phyloP scores from a whole-genome alignment of 1,284 basidiomycete genomes.

The Sanghuangporus weigelae region DNA sequence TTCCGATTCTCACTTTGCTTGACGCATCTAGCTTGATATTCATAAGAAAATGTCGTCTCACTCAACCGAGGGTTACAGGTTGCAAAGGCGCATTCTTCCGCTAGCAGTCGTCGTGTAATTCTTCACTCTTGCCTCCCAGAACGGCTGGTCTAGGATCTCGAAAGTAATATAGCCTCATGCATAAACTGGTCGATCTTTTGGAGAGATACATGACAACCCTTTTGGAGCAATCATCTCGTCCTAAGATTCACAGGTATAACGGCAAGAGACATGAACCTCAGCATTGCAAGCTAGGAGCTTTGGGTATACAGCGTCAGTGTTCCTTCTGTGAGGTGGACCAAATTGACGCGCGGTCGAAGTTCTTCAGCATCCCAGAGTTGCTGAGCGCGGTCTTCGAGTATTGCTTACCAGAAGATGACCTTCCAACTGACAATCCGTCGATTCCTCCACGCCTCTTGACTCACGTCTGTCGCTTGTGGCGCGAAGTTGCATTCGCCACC shows the following conservation, averaged over 20 bases:
- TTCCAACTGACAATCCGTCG: constrained; percentile 1
- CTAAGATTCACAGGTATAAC: not conserved
- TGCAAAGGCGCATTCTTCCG: too few relatives aligned
- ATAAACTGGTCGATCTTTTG: not conserved
- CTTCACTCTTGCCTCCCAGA: too few relatives aligned
- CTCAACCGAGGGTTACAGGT: too few relatives aligned
- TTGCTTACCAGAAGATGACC: not conserved
- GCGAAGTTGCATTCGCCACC: constrained; percentile 13
- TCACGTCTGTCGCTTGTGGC: constrained; percentile 18
- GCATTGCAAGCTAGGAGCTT: not conserved
- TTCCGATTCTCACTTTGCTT: too few relatives aligned
- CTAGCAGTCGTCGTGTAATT: too few relatives aligned
- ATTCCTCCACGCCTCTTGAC: constrained; percentile 10
- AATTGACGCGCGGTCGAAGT: not conserved
- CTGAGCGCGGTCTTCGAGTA: constrained; percentile 1
- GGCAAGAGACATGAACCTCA: not conserved
- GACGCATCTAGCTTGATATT: too few relatives aligned
- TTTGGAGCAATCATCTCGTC: not conserved
- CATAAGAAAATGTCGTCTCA: too few relatives aligned
- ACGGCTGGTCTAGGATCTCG: too few relatives aligned
- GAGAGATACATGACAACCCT: not conserved
- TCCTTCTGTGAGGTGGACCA: not conserved
- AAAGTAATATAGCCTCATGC: not conserved
- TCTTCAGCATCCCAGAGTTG: constrained; percentile 6
- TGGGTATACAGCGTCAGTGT: not conserved